A percentile compares a stretch with the other conserved stretches of the same genome.
Evolutionary conservation across 257 asterid species (phyloP).

Genomic region (Plantago ovata): DNA sequence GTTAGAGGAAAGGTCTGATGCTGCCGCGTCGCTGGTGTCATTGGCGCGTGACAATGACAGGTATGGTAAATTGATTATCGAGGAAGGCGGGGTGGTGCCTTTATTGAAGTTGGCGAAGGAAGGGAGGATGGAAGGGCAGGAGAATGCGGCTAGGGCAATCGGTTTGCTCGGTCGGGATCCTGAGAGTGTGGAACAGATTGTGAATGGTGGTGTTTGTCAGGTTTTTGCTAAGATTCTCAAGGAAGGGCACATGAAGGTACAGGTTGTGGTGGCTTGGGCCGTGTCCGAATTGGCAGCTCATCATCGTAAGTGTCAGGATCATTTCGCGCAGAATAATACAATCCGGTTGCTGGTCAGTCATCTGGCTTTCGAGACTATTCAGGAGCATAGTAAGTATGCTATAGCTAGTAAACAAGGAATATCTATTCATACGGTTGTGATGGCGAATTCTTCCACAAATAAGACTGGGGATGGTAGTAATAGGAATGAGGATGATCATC

Average conservation of each 20-base stretch:
- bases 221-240: constrained; percentile 77
- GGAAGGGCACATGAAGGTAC: constrained; percentile 80
- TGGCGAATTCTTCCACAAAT: constrained; percentile 38
- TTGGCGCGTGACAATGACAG: constrained; percentile 72
- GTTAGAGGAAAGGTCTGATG: constrained; percentile 54
- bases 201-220: constrained; percentile 66
- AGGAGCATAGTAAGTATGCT: constrained; percentile 70
- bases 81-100: constrained; percentile 77
- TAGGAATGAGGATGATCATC: constrained; percentile 10
- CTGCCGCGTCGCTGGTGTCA: constrained; percentile 63
- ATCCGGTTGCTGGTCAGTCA: constrained; percentile 71
- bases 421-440: constrained; percentile 53
- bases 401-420: constrained; percentile 39
- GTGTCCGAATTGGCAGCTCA: constrained; percentile 66
- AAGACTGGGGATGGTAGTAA: neutral
- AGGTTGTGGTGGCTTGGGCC: constrained; percentile 80
- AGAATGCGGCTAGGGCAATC: constrained; percentile 64
- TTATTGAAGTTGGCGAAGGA: constrained; percentile 65
- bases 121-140: constrained; percentile 69
- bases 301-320: constrained; percentile 73
- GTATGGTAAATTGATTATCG: constrained; percentile 67
- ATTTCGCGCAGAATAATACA: constrained; percentile 63
- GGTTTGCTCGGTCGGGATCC: constrained; percentile 76
- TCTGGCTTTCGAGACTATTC: constrained; percentile 75
- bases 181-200: constrained; percentile 67